Conservation (phyloP, 2,329 filamentous ascomycete species). For the Colletotrichum sp. region DNA sequence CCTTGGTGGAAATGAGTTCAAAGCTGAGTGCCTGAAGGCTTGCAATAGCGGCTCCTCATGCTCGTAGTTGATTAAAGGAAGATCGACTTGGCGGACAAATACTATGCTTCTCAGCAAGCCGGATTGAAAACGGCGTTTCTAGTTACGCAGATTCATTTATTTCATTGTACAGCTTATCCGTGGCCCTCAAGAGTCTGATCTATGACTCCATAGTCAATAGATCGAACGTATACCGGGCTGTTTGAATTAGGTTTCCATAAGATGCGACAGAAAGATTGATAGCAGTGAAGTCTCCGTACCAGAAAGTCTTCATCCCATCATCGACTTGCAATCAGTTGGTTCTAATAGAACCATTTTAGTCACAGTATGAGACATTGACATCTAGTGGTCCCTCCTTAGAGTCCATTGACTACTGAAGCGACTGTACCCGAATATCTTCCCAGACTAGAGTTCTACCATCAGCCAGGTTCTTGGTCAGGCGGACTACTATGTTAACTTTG, state of each 20-base stretch:
- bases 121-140: neutral
- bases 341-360: rapidly evolving
- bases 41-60: neutral
- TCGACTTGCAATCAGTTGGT: rapidly evolving
- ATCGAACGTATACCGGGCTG: neutral
- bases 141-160: neutral
- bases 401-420: neutral
- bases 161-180: neutral
- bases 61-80: neutral
- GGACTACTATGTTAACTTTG: no score
- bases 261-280: neutral
- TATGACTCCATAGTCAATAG: neutral
- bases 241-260: neutral
- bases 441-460: no score
- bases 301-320: neutral
- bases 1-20: neutral
- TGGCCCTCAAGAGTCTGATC: neutral
- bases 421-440: no score
- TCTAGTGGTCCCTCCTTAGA: neutral
- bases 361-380: neutral
- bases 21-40: neutral
- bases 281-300: neutral
- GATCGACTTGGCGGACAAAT: neutral
- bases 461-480: no score
- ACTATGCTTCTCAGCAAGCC: neutral